These are phyloP conservation scores for Plantago coronopus DNA, from an alignment of 305 asterid species.

Conservation along the genomic window DNA sequence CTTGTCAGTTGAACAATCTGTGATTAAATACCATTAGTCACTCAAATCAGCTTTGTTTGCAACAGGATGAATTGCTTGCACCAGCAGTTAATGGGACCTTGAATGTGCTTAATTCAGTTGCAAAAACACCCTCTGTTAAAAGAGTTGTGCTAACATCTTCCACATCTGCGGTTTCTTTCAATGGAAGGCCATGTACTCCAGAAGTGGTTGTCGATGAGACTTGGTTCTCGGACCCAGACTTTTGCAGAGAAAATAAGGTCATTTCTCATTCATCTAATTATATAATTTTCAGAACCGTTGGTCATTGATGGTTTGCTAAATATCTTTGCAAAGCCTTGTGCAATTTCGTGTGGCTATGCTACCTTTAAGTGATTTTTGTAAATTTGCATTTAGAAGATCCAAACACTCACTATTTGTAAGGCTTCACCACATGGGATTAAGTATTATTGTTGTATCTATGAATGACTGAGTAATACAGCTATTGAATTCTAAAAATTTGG, in stretches of 20 bases:
- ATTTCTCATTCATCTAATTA: not conserved
- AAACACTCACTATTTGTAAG: not conserved
- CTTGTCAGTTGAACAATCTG: not conserved
- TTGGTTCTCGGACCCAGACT: constrained; percentile 36
- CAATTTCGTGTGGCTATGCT: too few species aligned
- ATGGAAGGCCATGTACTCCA: constrained; percentile 28
- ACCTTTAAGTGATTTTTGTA: not conserved
- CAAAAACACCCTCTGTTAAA: constrained; percentile 31
- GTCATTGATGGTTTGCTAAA: not conserved
- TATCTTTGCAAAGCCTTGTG: too few species aligned
- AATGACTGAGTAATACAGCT: too few species aligned
- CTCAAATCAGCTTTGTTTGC: not conserved
- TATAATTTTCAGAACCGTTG: not conserved
- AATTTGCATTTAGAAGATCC: too few species aligned
- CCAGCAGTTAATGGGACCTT: constrained; percentile 39
- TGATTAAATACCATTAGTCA: not conserved
- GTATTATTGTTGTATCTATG: too few species aligned
- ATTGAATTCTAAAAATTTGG: too few species aligned
- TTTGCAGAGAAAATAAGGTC: constrained; percentile 38
- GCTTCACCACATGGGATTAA: not conserved
- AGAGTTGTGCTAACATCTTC: constrained; percentile 36
- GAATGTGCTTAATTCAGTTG: constrained; percentile 32
- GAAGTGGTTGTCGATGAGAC: constrained; percentile 44
- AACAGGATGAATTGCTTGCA: constrained; percentile 41
- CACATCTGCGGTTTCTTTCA: constrained; percentile 29